Base-by-base conservation (phyloP, 768 basidiomycete species). In the Plicaturopsis crispa region DNA sequence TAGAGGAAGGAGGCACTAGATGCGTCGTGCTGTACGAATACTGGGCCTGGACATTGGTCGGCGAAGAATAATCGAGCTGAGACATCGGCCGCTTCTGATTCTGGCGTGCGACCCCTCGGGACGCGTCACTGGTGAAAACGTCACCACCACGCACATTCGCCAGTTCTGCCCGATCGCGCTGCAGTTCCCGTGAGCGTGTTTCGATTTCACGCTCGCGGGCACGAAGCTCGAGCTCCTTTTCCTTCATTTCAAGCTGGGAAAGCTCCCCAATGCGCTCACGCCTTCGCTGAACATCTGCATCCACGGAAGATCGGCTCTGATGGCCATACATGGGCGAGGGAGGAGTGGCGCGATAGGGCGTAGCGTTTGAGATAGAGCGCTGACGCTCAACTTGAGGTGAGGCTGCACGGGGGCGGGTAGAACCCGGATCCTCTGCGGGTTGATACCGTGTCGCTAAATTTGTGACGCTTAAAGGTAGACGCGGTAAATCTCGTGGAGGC, bases 381-480 rank as follows among this genome's bases (percentile, higher is more conserved):
- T 34, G 33, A 10, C 18, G 33, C 33, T 34, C 33, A 20, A 10
- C 35, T 7, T 52, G 50, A 0, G 70, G 65, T 1, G 70, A 69
- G 5, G 53, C 44, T 6, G 65, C 46, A 32, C 53, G 48, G 6
- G 45, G 45, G 11, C 61, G 63, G 13, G 75, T 68, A 3, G 70
- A 67, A n/a, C 60, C 48, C 32, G 62, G 67, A 10, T 54, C 56
- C 18, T 71, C 71, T 2, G 49, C 38, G 5, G 71, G 55, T 47
- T 75, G 70, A 46, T 83, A 87, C 22, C 75, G 73, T 26, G 69
- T 70, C 2, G 83, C 80, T 10, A 86, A 59, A 45, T 75, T 69
- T 6, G 67, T 71, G 18, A 84, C 83, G 31, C 76, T 83, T 36
- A 73, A 55, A 1, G 80, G 76, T 18, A 83, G 55, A 13, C 74